These are phyloP conservation scores for Reutealis trisperma DNA, from an alignment of 345 rosid species.

Conservation along the genomic window DNA sequence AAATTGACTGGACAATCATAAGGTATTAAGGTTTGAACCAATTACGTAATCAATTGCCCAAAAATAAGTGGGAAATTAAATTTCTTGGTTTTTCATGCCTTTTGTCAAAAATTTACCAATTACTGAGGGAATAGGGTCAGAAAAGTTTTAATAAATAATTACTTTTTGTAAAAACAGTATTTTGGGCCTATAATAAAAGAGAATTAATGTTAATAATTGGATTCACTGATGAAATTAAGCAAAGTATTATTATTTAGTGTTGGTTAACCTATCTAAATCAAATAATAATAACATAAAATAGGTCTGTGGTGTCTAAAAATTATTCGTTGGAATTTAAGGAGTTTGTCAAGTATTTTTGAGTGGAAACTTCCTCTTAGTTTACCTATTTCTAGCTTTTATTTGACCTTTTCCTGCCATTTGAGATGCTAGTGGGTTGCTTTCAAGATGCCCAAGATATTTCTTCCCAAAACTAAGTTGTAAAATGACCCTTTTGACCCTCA, in stretches of 20 bases:
- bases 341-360: not conserved
- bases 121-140: too few relatives aligned
- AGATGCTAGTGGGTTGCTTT: slow-evolving; percentile 8
- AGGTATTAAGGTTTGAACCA: too few relatives aligned
- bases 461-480: not conserved
- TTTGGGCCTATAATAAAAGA: not conserved
- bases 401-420: not conserved
- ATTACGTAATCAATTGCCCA: not conserved
- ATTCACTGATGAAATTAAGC: not conserved
- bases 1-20: not conserved
- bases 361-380: slow-evolving; percentile 4
- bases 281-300: too few relatives aligned
- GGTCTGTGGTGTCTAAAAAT: not conserved
- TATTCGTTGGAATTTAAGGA: too few relatives aligned
- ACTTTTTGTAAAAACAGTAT: not conserved
- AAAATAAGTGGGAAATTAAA: not conserved
- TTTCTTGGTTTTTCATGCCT: too few relatives aligned
- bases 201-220: not conserved
- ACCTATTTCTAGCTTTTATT: not conserved
- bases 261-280: slow-evolving; percentile 8
- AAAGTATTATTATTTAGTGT: not conserved
- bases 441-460: slow-evolving; percentile 1
- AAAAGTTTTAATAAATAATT: too few relatives aligned
- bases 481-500: slow-evolving; percentile 11
- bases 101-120: too few relatives aligned